Evolutionary conservation across 192 early-diverging fungal species (phyloP).

Genomic region (Backusella psychrophila): DNA sequence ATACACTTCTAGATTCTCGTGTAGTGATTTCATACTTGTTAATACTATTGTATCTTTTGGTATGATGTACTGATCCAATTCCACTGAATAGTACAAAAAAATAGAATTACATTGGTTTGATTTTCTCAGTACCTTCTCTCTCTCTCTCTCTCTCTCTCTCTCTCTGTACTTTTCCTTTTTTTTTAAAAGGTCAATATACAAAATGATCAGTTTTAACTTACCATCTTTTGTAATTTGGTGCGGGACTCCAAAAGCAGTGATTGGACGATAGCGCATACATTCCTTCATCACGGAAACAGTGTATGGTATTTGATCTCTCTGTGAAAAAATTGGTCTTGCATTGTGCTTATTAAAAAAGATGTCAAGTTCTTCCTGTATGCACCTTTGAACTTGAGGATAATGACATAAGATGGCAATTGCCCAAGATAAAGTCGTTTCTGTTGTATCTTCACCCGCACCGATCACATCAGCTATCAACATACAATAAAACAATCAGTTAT

Average conservation of each 20-base stretch:
- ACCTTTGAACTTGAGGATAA: constrained; percentile 3
- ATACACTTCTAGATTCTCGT: constrained; percentile 30
- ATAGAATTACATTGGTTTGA: not conserved
- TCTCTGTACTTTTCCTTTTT: no score
- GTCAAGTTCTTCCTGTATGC: not conserved
- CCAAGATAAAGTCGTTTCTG: not conserved
- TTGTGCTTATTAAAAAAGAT: not conserved
- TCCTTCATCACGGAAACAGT: not conserved
- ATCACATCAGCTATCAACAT: not conserved
- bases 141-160: no score
- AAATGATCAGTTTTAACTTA: not conserved
- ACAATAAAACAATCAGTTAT: not conserved
- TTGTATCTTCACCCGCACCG: constrained; percentile 15
- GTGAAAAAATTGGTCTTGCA: not conserved
- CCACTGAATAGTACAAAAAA: not conserved
- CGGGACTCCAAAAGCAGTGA: not conserved
- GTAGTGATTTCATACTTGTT: constrained; percentile 44
- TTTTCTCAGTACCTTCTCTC: no score
- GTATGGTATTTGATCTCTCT: not conserved
- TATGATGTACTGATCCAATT: constrained; percentile 37
- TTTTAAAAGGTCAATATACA: not conserved
- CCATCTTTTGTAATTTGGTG: not conserved
- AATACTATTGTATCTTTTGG: constrained; percentile 46
- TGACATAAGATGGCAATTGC: not conserved
- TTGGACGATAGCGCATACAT: not conserved